phyloP scores from a whole-genome alignment of 2,329 filamentous ascomycete genomes.

The Lecanicillium sp. region DNA sequence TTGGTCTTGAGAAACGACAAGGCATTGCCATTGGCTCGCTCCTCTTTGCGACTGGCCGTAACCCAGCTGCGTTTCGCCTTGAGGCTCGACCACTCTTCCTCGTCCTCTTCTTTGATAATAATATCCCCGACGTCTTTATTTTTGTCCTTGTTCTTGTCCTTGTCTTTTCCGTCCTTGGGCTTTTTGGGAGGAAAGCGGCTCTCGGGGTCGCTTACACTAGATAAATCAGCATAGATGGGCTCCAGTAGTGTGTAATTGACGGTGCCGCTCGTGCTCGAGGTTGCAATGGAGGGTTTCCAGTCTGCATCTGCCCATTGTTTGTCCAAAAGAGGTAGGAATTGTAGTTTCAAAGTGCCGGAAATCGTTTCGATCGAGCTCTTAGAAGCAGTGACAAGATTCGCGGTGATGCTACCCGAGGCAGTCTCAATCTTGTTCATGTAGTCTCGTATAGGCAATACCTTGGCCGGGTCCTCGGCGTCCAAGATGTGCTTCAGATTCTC shows the following conservation, averaged over 20 bases:
- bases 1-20: constrained; percentile 28
- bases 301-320: constrained; percentile 10
- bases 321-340: constrained; percentile 35
- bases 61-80: neutral
- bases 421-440: constrained; percentile 37
- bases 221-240: constrained; percentile 31
- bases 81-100: too few relatives aligned
- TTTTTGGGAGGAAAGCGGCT: constrained; percentile 10
- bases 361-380: constrained; percentile 26
- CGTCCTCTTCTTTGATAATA: too few relatives aligned
- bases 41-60: neutral
- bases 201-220: constrained; percentile 9
- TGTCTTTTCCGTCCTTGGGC: constrained; percentile 9
- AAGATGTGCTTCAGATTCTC: constrained; percentile 26
- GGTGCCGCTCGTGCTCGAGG: constrained; percentile 34
- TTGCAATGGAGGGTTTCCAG: constrained; percentile 25
- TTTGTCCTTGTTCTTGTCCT: constrained; percentile 1
- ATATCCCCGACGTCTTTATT: constrained; percentile 2
- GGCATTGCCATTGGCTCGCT: constrained; percentile 8
- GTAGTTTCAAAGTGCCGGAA: constrained; percentile 31
- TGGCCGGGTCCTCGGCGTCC: constrained; percentile 10
- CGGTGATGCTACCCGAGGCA: constrained; percentile 34
- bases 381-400: constrained; percentile 30
- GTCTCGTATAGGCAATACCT: constrained; percentile 33
- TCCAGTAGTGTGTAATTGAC: constrained; percentile 31